Percentiles rank a stretch among this genome's conserved stretches.
Conservation (phyloP, 169 alveolate species). For the Babesia bovis region DNA sequence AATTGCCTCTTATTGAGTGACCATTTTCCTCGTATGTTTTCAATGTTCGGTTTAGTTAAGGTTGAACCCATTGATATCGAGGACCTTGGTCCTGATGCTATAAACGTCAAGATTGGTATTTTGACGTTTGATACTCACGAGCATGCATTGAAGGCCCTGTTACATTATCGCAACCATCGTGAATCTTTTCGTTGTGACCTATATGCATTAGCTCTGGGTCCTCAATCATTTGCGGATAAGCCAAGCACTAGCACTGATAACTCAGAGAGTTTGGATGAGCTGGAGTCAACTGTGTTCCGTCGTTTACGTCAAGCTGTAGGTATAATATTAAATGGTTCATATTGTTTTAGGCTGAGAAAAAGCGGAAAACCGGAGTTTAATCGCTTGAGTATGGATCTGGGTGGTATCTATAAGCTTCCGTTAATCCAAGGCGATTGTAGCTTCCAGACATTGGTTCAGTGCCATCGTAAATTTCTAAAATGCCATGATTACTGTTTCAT, state of each 20-base stretch:
- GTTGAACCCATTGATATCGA: slow-evolving; percentile 58
- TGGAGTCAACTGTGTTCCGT: slow-evolving; percentile 27
- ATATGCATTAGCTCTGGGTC: slow-evolving; percentile 63
- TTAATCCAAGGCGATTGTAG: slow-evolving; percentile 62
- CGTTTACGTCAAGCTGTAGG: slow-evolving; percentile 37
- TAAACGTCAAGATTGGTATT: slow-evolving; percentile 51
- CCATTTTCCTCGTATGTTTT: slow-evolving; percentile 50
- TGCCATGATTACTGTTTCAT: not conserved
- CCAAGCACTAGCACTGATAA: not conserved
- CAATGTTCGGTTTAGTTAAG: slow-evolving; percentile 44
- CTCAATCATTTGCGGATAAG: slow-evolving; percentile 8
- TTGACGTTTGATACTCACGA: slow-evolving; percentile 48
- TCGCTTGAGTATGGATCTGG: slow-evolving; percentile 64
- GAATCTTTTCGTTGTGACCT: slow-evolving; percentile 49
- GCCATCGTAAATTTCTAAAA: slow-evolving; percentile 61
- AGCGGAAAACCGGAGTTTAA: not conserved
- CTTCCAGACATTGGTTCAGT: slow-evolving; percentile 51
- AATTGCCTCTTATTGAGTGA: slow-evolving; percentile 56
- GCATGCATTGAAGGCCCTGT: slow-evolving; percentile 62
- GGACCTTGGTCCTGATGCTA: slow-evolving; percentile 23
- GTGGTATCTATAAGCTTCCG: slow-evolving; percentile 61
- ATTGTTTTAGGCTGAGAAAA: slow-evolving; percentile 23
- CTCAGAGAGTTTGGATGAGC: slow-evolving; percentile 23
- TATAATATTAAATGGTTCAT: not conserved
- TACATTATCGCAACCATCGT: slow-evolving; percentile 56